These are phyloP conservation scores for Candida krabiensis DNA, from an alignment of 805 yeast species.

Conservation along the genomic window DNA sequence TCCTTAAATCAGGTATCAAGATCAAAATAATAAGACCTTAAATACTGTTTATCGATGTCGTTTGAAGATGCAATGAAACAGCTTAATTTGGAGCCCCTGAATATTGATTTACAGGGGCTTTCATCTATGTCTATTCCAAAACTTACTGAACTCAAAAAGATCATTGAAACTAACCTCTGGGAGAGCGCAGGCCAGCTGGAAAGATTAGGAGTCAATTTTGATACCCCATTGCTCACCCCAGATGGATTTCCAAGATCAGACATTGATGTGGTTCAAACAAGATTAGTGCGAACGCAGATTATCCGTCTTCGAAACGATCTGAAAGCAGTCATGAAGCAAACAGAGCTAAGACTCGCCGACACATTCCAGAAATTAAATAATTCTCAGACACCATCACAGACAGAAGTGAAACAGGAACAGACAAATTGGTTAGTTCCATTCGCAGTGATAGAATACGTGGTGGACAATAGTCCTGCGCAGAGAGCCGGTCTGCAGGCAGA, in stretches of 20 bases:
- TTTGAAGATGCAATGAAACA: constrained; percentile 24
- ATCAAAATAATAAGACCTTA: no score
- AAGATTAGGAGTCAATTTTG: constrained; percentile 46
- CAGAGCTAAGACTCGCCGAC: constrained; percentile 47
- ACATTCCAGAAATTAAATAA: constrained; percentile 26
- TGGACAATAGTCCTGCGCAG: constrained; percentile 54
- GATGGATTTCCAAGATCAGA: constrained; percentile 91
- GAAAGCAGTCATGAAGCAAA: constrained; percentile 42
- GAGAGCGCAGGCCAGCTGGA: constrained; percentile 43
- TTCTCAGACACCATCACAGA: neutral
- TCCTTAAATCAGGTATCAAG: no score
- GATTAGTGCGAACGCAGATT: constrained; percentile 62
- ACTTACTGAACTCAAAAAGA: constrained; percentile 33
- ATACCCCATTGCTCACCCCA: constrained; percentile 56
- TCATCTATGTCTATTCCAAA: constrained; percentile 17
- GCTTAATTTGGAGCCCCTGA: constrained; percentile 18
- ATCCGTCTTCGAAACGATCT: constrained; percentile 73
- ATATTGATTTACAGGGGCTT: constrained; percentile 16
- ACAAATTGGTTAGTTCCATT: constrained; percentile 42
- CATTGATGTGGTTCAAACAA: constrained; percentile 71
- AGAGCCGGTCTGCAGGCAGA: constrained; percentile 48
- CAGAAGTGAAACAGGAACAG: neutral
- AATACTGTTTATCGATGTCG: no score
- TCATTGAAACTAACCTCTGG: constrained; percentile 42
- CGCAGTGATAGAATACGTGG: constrained; percentile 54